phyloP scores from a whole-genome alignment of 2,329 filamentous ascomycete genomes.

The Xylaria polymorpha region DNA sequence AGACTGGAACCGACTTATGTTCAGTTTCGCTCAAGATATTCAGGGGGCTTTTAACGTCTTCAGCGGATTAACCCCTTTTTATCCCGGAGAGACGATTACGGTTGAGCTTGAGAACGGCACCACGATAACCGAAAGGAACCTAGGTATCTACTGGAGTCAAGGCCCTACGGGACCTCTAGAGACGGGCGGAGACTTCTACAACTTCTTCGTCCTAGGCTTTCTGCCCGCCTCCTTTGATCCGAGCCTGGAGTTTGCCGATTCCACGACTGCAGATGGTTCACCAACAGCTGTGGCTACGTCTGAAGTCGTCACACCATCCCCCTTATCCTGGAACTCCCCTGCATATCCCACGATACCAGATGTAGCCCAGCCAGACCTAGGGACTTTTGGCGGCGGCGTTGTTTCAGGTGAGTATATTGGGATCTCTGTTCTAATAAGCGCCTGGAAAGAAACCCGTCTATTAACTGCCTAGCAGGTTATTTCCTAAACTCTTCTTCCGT shows the following conservation, averaged over 20 bases:
- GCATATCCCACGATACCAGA: conserved; percentile 38
- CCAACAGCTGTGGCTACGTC: not conserved
- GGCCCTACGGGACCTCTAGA: conserved; percentile 48
- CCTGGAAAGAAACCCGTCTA: not conserved
- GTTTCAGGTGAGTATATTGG: conserved; percentile 22
- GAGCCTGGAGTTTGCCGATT: conserved; percentile 5
- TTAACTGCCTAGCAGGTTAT: conserved; percentile 33
- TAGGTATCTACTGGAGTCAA: conserved; percentile 32
- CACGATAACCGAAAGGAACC: conserved; percentile 1
- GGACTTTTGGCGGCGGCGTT: conserved; percentile 28
- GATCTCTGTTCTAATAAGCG: not conserved
- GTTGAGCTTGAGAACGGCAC: conserved; percentile 29
- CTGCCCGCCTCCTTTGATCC: conserved; percentile 35
- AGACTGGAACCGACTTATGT: conserved; percentile 56
- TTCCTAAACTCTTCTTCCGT: conserved; percentile 43
- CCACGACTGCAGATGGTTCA: not conserved
- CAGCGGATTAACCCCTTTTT: conserved; percentile 50
- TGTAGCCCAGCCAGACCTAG: conserved; percentile 34
- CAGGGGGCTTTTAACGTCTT: conserved; percentile 48
- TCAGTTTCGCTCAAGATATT: conserved; percentile 45
- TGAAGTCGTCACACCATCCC: not conserved
- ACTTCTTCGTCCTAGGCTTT: conserved; percentile 54
- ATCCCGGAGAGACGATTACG: conserved; percentile 48
- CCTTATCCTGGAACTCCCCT: conserved; percentile 21
- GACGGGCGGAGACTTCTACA: conserved; percentile 57